phyloP scores from a whole-genome alignment of 352 stramenopile species.

The Blastocystis sp. region DNA sequence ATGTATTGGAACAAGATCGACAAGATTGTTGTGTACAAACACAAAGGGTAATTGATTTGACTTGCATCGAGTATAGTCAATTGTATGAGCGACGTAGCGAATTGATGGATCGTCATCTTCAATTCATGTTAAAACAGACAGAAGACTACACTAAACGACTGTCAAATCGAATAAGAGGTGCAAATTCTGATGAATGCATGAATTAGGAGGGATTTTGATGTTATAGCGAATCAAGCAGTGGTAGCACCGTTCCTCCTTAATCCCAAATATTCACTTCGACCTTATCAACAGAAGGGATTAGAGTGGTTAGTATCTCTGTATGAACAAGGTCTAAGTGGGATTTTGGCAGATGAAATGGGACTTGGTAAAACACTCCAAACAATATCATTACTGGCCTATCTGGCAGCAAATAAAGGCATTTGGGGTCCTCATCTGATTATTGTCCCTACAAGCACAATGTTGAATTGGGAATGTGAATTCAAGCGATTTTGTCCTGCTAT shows the following conservation, averaged over 20 bases:
- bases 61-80: not conserved
- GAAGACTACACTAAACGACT: constrained; percentile 85
- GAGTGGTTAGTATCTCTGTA: constrained; percentile 97
- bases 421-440: constrained; percentile 96
- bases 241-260: constrained; percentile 67
- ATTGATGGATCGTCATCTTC: constrained; percentile 90
- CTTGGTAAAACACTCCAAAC: constrained; percentile 95
- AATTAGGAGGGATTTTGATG: constrained; percentile 55
- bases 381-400: constrained; percentile 89
- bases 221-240: constrained; percentile 65
- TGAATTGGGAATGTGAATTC: constrained; percentile 98
- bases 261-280: constrained; percentile 67
- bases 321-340: constrained; percentile 90
- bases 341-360: constrained; percentile 91
- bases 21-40: constrained; percentile 91
- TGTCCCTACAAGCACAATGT: constrained; percentile 90
- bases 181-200: constrained; percentile 42
- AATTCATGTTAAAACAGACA: constrained; percentile 87
- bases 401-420: constrained; percentile 81
- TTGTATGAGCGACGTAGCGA: constrained; percentile 67
- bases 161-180: constrained; percentile 68
- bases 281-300: constrained; percentile 82
- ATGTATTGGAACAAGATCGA: constrained; percentile 94
- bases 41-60: constrained; percentile 70
- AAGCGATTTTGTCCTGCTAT: constrained; percentile 91